These are phyloP conservation scores for Ceratocystiopsis sp. DNA, from an alignment of 2,329 filamentous ascomycete genomes.

Conservation along the genomic window DNA sequence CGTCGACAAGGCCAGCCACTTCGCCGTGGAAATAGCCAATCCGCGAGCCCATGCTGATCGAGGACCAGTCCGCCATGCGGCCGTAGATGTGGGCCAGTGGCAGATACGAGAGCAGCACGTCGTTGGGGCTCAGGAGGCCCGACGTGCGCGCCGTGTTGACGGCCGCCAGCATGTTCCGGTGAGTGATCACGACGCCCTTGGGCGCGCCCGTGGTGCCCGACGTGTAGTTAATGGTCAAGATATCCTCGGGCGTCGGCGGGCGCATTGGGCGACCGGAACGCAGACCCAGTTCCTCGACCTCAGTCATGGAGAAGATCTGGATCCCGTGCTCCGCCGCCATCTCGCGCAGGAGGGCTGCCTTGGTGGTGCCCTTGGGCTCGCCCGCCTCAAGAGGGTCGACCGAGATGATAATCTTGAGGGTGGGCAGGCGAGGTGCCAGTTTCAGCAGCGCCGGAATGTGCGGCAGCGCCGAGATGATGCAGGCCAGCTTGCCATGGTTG, in stretches of 20 bases:
- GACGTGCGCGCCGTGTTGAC: constrained; percentile 43
- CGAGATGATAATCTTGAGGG: constrained; percentile 73
- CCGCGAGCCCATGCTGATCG: constrained; percentile 51
- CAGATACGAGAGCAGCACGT: constrained; percentile 69
- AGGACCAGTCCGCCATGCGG: constrained; percentile 62
- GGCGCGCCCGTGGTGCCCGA: constrained; percentile 70
- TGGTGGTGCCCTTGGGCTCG: constrained; percentile 61
- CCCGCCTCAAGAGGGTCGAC: constrained; percentile 69
- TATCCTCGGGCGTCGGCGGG: constrained; percentile 55
- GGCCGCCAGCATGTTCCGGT: constrained; percentile 63
- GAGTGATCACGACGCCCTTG: constrained; percentile 71
- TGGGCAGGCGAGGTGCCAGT: constrained; percentile 57
- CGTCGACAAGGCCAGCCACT: constrained; percentile 70
- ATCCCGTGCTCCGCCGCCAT: constrained; percentile 61
- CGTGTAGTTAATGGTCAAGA: constrained; percentile 82
- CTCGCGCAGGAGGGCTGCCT: constrained; percentile 58
- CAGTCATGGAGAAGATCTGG: constrained; percentile 57
- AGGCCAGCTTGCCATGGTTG: constrained; percentile 65
- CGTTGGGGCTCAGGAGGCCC: constrained; percentile 30
- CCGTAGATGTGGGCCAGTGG: constrained; percentile 91
- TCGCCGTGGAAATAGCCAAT: constrained; percentile 94
- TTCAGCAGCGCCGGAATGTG: constrained; percentile 73
- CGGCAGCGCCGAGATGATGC: constrained; percentile 60
- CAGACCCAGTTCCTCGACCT: constrained; percentile 69
- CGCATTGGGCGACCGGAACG: constrained; percentile 52